phyloP scores from a whole-genome alignment of 2,329 filamentous ascomycete genomes.

The Colletotrichum sp. region DNA sequence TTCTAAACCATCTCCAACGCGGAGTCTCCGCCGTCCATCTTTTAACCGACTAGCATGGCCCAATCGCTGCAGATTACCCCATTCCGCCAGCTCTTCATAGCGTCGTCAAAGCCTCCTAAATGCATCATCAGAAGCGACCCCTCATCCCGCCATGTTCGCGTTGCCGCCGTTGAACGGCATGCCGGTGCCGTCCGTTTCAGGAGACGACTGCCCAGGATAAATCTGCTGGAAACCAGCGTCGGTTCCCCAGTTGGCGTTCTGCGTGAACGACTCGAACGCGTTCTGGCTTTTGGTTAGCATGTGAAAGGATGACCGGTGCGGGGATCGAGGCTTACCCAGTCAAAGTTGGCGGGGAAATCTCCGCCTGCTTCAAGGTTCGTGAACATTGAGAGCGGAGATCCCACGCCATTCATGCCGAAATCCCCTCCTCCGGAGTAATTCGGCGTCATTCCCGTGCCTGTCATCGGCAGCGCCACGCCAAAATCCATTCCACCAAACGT shows the following conservation, averaged over 20 bases:
- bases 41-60: neutral
- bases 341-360: slow-evolving; percentile 57
- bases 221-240: slow-evolving; percentile 58
- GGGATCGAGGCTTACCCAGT: slow-evolving; percentile 55
- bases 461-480: slow-evolving; percentile 34
- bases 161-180: neutral
- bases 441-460: slow-evolving; percentile 36
- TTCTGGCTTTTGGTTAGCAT: slow-evolving; percentile 45
- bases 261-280: slow-evolving; percentile 62
- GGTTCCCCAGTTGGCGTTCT: slow-evolving; percentile 57
- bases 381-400: slow-evolving; percentile 60
- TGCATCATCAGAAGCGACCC: neutral
- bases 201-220: slow-evolving; percentile 24
- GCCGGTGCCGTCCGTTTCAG: slow-evolving; percentile 6
- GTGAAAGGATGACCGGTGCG: neutral
- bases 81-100: neutral
- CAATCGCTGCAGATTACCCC: neutral
- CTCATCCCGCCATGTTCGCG: slow-evolving; percentile 12
- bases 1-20: neutral
- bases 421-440: slow-evolving; percentile 39
- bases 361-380: slow-evolving; percentile 38
- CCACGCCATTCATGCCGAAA: slow-evolving; percentile 35
- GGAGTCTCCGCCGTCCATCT: neutral
- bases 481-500: slow-evolving; percentile 52
- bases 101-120: neutral